Conservation (phyloP, 352 stramenopile species). For the Pythium aquatile region DNA sequence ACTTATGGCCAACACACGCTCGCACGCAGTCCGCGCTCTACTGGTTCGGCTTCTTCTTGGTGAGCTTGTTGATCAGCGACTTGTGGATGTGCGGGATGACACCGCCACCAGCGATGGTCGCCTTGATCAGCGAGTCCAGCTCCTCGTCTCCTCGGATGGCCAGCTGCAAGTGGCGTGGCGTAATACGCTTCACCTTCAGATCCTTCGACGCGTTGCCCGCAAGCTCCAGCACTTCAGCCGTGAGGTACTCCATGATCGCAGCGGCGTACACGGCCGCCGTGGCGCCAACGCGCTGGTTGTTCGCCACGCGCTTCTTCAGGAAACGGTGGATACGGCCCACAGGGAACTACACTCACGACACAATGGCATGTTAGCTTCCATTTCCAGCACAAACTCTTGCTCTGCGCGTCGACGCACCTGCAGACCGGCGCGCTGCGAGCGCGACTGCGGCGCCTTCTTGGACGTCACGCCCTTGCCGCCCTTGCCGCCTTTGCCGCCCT, state of each 20-base stretch:
- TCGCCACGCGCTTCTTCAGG: slow-evolving; percentile 98
- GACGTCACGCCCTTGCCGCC: slow-evolving; percentile 98
- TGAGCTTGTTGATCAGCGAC: slow-evolving; percentile 99
- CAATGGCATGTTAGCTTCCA: not conserved
- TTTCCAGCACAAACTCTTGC: not conserved
- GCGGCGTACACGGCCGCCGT: slow-evolving; percentile 99
- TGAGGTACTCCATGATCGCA: slow-evolving; percentile 99
- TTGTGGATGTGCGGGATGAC: slow-evolving; percentile 99
- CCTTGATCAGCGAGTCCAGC: slow-evolving; percentile 99
- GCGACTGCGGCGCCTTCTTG: slow-evolving; percentile 99
- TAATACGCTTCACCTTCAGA: slow-evolving; percentile 98
- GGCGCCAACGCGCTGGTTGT: slow-evolving; percentile 98
- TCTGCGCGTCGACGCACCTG: slow-evolving; percentile 63
- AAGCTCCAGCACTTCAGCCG: slow-evolving; percentile 99
- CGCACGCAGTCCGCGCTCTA: slow-evolving; percentile 27
- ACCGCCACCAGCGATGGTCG: slow-evolving; percentile 99
- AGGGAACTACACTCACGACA: slow-evolving; percentile 89
- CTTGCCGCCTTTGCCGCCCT: slow-evolving; percentile 98
- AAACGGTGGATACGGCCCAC: slow-evolving; percentile 99
- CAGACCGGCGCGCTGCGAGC: slow-evolving; percentile 97
- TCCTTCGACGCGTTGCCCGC: slow-evolving; percentile 97
- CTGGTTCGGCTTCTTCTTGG: slow-evolving; percentile 84
- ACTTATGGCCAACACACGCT: slow-evolving; percentile 14
- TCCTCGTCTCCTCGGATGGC: slow-evolving; percentile 99
- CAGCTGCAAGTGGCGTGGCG: slow-evolving; percentile 98